Evolutionary conservation across 768 basidiomycete genomes (phyloP), one percentile per base, ranked within the genome.

Genomic region (Lactarius psammicola): DNA sequence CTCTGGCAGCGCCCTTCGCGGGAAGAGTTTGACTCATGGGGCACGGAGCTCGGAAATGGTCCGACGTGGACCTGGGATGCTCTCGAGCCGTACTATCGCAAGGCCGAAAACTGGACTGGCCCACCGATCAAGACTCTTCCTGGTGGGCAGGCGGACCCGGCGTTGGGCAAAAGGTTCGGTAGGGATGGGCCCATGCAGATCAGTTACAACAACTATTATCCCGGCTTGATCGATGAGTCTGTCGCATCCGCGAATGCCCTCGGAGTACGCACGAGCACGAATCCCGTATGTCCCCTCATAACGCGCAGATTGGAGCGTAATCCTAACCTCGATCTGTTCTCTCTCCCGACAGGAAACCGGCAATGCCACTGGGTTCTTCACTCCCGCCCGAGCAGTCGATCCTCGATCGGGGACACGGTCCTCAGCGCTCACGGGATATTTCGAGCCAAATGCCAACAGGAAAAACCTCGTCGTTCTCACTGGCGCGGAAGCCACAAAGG

Each of bases 1-100:
- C 61, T 68, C n/a, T 68, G 68, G 68, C 68, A 68, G 57, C 65
- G 68, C 18, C 66, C 68, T 13, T 66, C 60, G n/a, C 56, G 57
- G 3, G 68, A 68, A 40, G 68, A 68, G 51, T 67, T 68, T 28
- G 68, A 68, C 20, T 61, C 34, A 4, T 68, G 68, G 68, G 68
- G 68, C 15, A 56, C 57, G 1, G 68, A 60, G 56, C 65, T 68
- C 3, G 68, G 61, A 20, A 68, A 67, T 18, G 68, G 68, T 15
- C 57, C 51, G 2, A 55, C 55, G 20, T 68, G 68, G 65, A 67
- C 65, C 15, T 68, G 58, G 20, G 65, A 68, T 18, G 65, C 60
- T 31, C 57, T 68, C 20, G 40, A 67, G 36, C 68, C 65, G 28
- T 68, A 68, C 49, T 68, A 62, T 18, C 60, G 53, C 60, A 66